phyloP scores from a whole-genome alignment of 1,139 yeast genomes.

The Geotrichum aggregatum region DNA sequence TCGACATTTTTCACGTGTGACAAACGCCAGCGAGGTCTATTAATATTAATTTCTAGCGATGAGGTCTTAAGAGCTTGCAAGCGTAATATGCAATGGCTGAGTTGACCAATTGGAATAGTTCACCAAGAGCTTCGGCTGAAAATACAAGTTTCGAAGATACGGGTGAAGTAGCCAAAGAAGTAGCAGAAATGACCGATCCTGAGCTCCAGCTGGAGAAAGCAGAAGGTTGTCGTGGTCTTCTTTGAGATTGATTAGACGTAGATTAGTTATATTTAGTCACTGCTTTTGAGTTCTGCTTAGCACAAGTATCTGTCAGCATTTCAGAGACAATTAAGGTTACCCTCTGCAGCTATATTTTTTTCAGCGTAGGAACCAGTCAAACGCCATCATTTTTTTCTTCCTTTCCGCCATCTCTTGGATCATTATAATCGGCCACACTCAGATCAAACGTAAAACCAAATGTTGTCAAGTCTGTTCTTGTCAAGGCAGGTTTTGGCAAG shows the following conservation, averaged over 20 bases:
- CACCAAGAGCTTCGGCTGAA: too few species aligned
- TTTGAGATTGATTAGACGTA: too few species aligned
- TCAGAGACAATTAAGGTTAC: neutral
- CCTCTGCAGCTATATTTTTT: neutral
- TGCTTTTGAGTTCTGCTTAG: neutral
- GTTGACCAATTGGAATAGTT: too few species aligned
- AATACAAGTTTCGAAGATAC: too few species aligned
- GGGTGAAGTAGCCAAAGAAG: neutral
- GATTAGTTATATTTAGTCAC: too few species aligned
- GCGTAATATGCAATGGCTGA: too few species aligned
- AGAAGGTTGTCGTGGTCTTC: slow-evolving; percentile 14
- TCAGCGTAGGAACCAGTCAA: slow-evolving; percentile 4
- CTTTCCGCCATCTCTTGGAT: neutral
- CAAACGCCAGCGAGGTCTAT: too few species aligned
- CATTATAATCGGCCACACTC: neutral
- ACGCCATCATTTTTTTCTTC: slow-evolving; percentile 5
- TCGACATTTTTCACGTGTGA: slow-evolving; percentile 17
- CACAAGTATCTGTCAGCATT: neutral
- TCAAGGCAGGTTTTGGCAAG: slow-evolving; percentile 4
- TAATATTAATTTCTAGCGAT: too few species aligned
- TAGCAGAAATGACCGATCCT: neutral
- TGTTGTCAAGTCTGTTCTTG: slow-evolving; percentile 14
- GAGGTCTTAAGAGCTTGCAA: too few species aligned
- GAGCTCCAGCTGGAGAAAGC: neutral
- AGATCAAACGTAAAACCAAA: neutral